A percentile compares a stretch with the other conserved stretches of the same genome.
Evolutionary conservation across 2,329 filamentous ascomycete genomes (phyloP).

Genomic region (Macroventuria anomochaeta): DNA sequence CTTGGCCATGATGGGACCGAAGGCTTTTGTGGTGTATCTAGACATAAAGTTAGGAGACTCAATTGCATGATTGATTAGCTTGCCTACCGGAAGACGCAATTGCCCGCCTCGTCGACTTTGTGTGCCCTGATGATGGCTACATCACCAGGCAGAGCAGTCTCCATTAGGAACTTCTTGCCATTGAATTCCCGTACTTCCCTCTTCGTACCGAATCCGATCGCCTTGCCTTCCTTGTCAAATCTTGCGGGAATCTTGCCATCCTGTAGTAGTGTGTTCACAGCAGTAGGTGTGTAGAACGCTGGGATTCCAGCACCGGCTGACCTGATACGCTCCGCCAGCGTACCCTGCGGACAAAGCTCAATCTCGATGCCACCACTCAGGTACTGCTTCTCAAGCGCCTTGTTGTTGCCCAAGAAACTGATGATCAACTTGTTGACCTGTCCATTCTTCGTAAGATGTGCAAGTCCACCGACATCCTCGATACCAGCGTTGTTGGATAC

Average conservation of each 20-base stretch:
- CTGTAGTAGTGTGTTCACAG: conserved; percentile 67
- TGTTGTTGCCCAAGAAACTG: conserved; percentile 81
- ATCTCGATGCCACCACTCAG: conserved; percentile 74
- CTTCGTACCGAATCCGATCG: conserved; percentile 68
- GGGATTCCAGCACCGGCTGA: conserved; percentile 79
- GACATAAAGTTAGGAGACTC: not conserved
- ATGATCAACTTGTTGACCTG: conserved; percentile 75
- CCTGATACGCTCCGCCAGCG: conserved; percentile 72
- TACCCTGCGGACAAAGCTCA: conserved; percentile 79
- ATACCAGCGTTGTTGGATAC: conserved; percentile 83
- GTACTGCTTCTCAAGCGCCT: conserved; percentile 75
- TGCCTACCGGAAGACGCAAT: conserved; percentile 68
- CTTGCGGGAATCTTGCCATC: conserved; percentile 70
- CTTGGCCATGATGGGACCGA: conserved; percentile 71
- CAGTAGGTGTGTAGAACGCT: conserved; percentile 81
- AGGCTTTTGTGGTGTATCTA: conserved; percentile 49
- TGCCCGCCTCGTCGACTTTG: conserved; percentile 78
- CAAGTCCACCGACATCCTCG: conserved; percentile 69
- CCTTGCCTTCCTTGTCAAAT: conserved; percentile 63
- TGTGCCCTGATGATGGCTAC: conserved; percentile 77
- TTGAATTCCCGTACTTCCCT: conserved; percentile 76
- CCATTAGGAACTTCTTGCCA: conserved; percentile 77
- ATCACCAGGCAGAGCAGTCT: conserved; percentile 76
- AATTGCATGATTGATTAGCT: no score
- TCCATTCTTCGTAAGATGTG: conserved; percentile 70